A percentile compares a stretch with the other conserved stretches of the same genome.
Conservation (phyloP, 23 red algal species). For the Gracilaria domingensis region DNA sequence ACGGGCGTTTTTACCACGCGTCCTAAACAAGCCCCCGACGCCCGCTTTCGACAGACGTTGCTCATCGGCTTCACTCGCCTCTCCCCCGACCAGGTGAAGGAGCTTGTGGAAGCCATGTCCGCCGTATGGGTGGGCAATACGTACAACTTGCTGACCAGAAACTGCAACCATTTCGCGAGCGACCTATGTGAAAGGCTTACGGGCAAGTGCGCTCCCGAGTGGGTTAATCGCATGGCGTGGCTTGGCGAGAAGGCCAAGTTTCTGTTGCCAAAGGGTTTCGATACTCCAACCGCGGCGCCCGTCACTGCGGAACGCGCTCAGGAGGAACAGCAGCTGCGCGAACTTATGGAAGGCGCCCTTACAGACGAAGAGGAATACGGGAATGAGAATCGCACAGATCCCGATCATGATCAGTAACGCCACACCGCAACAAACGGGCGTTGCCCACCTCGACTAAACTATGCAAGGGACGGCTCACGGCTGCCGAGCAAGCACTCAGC, state of each 20-base stretch:
- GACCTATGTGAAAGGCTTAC: conserved; percentile 75
- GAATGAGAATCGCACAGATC: conserved; percentile 10
- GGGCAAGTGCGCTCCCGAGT: conserved; percentile 61
- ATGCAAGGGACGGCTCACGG: no score
- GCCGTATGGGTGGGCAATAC: conserved; percentile 54
- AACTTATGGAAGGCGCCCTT: conserved; percentile 31
- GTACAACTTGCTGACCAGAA: conserved; percentile 86
- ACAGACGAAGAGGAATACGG: conserved; percentile 28
- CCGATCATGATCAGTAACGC: conserved; percentile 20
- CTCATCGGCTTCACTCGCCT: conserved; percentile 58
- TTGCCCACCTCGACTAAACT: background rate
- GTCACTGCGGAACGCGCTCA: conserved; percentile 58
- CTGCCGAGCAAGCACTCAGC: no score
- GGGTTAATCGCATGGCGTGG: conserved; percentile 81
- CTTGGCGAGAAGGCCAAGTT: conserved; percentile 73
- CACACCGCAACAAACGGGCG: background rate
- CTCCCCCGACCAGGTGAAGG: conserved; percentile 19
- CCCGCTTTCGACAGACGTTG: conserved; percentile 70
- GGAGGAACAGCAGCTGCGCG: conserved; percentile 6
- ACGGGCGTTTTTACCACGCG: conserved; percentile 76
- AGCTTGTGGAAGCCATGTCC: conserved; percentile 66
- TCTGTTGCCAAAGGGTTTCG: conserved; percentile 76
- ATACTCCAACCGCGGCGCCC: conserved; percentile 69
- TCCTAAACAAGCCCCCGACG: conserved; percentile 74
- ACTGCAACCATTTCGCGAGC: conserved; percentile 86